A percentile compares a stretch with the other conserved stretches of the same genome.
Conservation (phyloP, 2,329 filamentous ascomycete species). For the Fusarium veterinarium region DNA sequence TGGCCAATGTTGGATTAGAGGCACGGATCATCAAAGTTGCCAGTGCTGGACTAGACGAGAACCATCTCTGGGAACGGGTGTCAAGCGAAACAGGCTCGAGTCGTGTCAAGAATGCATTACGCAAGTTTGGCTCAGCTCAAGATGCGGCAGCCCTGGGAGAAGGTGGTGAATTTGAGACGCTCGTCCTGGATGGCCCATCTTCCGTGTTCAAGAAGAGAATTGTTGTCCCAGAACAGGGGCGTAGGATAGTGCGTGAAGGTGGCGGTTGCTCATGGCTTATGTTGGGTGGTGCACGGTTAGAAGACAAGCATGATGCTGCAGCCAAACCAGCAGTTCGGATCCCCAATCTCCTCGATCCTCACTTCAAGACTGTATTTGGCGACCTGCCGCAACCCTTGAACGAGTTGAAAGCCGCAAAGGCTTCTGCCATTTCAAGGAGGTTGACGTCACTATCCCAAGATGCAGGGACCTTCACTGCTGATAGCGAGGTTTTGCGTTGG, state of each 20-base stretch:
- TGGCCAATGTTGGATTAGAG: conserved; percentile 81
- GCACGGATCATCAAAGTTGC: conserved; percentile 96
- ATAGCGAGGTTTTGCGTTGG: conserved; percentile 51
- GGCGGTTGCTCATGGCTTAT: conserved; percentile 82
- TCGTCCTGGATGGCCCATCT: conserved; percentile 83
- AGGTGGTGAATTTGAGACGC: conserved; percentile 95
- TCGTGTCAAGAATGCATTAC: conserved; percentile 65
- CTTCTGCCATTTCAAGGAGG: conserved; percentile 7
- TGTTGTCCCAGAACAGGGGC: conserved; percentile 65
- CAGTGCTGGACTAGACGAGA: conserved; percentile 85
- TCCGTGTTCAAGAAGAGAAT: conserved; percentile 80
- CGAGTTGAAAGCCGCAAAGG: conserved; percentile 5
- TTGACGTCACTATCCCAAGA: not conserved
- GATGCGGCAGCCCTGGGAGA: conserved; percentile 84
- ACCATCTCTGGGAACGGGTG: conserved; percentile 84
- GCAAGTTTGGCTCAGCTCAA: conserved; percentile 73
- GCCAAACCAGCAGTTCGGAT: conserved; percentile 56
- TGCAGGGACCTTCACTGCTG: conserved; percentile 20
- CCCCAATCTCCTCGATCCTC: conserved; percentile 74
- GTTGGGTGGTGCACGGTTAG: conserved; percentile 67
- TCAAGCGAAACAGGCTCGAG: conserved; percentile 64
- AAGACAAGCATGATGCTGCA: conserved; percentile 51
- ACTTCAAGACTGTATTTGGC: conserved; percentile 61
- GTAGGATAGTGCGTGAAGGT: conserved; percentile 70
- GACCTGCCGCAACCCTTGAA: conserved; percentile 39